Conservation (phyloP, 1,284 basidiomycete genomes). For the Fomitopsis palustris region DNA sequence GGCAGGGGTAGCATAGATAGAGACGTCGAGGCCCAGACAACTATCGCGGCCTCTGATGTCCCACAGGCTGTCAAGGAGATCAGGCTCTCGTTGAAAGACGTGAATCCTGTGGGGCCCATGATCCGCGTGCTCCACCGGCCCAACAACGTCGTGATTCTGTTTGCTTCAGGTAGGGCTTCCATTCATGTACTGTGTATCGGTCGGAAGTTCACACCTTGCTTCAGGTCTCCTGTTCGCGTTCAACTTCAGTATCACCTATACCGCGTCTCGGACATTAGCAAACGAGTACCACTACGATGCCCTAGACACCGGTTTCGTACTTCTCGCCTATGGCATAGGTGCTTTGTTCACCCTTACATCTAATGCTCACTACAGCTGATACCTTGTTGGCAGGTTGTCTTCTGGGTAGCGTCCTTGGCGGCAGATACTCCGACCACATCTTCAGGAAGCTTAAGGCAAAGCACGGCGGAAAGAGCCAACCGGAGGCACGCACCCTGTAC, state of each 20-base stretch:
- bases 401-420: conserved; percentile 70
- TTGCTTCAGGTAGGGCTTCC: conserved; percentile 58
- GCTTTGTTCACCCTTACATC: conserved; percentile 13
- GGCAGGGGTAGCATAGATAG: not conserved
- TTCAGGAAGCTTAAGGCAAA: conserved; percentile 51
- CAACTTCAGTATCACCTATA: conserved; percentile 69
- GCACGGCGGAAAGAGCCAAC: conserved; percentile 58
- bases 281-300: conserved; percentile 66
- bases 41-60: not conserved
- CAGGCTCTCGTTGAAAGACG: conserved; percentile 47
- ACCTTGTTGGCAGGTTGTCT: conserved; percentile 47
- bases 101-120: conserved; percentile 60
- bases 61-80: conserved; percentile 32
- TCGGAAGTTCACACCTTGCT: not conserved
- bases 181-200: not conserved
- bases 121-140: conserved; percentile 51
- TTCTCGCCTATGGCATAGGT: conserved; percentile 74
- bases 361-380: too few relatives aligned
- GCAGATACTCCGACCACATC: conserved; percentile 50
- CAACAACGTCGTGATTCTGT: conserved; percentile 67
- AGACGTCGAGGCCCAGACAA: conserved; percentile 5
- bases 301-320: conserved; percentile 70
- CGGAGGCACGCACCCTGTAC: conserved; percentile 53
- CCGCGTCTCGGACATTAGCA: conserved; percentile 65
- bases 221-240: conserved; percentile 49